These are phyloP conservation scores for Nannochloropsis gaditana DNA, from an alignment of 108 stramenopile genomes.

Conservation along the genomic window DNA sequence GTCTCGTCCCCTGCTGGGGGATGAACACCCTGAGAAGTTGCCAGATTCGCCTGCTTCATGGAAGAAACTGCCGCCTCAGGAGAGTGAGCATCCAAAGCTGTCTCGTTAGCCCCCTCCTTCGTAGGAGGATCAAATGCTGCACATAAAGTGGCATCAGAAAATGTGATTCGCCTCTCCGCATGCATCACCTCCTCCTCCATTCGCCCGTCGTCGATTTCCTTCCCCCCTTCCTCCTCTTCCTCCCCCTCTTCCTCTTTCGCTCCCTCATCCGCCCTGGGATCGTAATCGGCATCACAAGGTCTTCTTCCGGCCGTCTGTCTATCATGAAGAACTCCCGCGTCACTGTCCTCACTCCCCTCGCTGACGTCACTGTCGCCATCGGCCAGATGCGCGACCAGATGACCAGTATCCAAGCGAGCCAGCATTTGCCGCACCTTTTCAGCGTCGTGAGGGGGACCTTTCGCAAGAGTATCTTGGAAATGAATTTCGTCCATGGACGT, in stretches of 20 bases:
- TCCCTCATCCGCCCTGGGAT: background rate
- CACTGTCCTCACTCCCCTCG: slow-evolving; percentile 16
- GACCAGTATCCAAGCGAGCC: background rate
- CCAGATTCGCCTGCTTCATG: no score
- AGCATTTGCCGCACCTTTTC: background rate
- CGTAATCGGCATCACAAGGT: no score
- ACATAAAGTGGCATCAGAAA: background rate
- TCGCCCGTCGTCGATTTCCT: background rate
- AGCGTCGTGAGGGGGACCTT: no score
- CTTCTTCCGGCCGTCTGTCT: no score
- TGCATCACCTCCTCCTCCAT: background rate
- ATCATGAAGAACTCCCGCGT: background rate
- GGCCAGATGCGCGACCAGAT: background rate
- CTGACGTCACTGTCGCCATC: slow-evolving; percentile 11
- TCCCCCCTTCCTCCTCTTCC: background rate
- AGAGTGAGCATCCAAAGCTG: no score
- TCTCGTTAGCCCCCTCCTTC: no score
- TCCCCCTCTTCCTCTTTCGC: background rate
- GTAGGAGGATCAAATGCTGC: no score
- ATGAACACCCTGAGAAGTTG: no score
- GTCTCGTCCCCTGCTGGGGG: no score
- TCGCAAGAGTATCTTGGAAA: no score
- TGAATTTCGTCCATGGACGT: no score
- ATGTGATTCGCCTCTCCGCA: background rate
- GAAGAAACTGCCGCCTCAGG: no score